Conservation (phyloP, 768 basidiomycete genomes). For the Pleurotus platypus region DNA sequence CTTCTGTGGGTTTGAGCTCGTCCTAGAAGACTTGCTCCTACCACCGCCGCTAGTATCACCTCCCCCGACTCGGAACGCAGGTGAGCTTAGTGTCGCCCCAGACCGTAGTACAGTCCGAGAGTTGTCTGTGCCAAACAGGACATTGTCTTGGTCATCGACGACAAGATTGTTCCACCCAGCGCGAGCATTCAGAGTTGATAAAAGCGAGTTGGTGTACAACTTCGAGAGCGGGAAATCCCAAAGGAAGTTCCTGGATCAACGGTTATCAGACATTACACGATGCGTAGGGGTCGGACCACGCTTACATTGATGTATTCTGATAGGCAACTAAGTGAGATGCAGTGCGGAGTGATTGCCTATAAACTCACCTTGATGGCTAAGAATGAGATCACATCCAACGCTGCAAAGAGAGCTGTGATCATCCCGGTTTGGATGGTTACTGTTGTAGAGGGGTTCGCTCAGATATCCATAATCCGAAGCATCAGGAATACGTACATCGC, state of each 20-base stretch:
- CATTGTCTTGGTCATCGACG: not conserved
- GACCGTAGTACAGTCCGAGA: not conserved
- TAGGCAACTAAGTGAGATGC: not conserved
- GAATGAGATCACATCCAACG: constrained; percentile 5
- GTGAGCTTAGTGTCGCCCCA: not conserved
- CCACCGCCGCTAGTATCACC: not conserved
- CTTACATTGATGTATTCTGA: constrained; percentile 1
- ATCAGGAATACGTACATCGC: not conserved
- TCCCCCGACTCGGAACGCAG: not conserved
- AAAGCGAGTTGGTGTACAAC: constrained; percentile 10
- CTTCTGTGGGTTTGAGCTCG: constrained; percentile 3
- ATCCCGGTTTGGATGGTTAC: constrained; percentile 10
- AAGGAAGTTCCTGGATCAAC: constrained; percentile 6
- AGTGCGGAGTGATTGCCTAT: not conserved
- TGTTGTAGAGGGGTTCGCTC: not conserved
- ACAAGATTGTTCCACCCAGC: constrained; percentile 9
- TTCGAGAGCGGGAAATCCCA: constrained; percentile 10
- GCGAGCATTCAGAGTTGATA: constrained; percentile 10
- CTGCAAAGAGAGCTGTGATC: constrained; percentile 3
- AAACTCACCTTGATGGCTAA: constrained; percentile 1
- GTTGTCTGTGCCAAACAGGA: constrained; percentile 2
- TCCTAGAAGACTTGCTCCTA: not conserved
- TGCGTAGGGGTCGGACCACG: not conserved
- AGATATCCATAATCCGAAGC: not conserved
- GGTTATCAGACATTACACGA: not conserved